A percentile compares a stretch with the other conserved stretches of the same genome.
Evolutionary conservation across 164 flowering plant genomes (phyloP).

Genomic region (Aristolochia fimbriata): DNA sequence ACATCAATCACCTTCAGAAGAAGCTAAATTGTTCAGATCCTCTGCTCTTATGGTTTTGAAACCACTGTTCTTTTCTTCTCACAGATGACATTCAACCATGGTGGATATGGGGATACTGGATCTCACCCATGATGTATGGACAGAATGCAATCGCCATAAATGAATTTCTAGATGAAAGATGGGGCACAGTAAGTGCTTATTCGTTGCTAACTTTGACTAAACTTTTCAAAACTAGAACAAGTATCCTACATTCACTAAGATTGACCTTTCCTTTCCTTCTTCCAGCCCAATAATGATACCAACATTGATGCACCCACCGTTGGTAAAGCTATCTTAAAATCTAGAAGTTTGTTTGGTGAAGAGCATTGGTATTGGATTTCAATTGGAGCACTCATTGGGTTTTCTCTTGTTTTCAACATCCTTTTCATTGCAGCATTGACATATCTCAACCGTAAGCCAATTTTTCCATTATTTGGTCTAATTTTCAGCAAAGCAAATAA

Average conservation of each 20-base stretch:
- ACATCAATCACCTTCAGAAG: too few species aligned
- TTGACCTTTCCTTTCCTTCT: neutral
- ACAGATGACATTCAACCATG: slow-evolving; percentile 44
- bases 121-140: slow-evolving; percentile 29
- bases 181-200: slow-evolving; percentile 31
- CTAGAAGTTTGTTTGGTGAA: slow-evolving; percentile 35
- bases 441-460: slow-evolving; percentile 34
- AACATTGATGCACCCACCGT: slow-evolving; percentile 29
- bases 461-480: neutral
- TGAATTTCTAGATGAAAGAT: slow-evolving; percentile 52
- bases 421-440: slow-evolving; percentile 42
- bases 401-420: slow-evolving; percentile 43
- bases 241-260: neutral
- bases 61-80: neutral
- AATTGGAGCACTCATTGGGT: slow-evolving; percentile 38
- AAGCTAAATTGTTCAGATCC: too few species aligned
- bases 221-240: neutral
- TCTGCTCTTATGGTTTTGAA: neutral
- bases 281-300: slow-evolving; percentile 32
- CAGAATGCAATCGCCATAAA: slow-evolving; percentile 49
- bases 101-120: slow-evolving; percentile 30
- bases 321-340: slow-evolving; percentile 40
- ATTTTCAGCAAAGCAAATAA: too few species aligned
- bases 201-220: neutral
- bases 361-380: slow-evolving; percentile 54